Evolutionary conservation across 2,329 filamentous ascomycete genomes (phyloP).

Genomic region (Chrysoporthe puriensis): DNA sequence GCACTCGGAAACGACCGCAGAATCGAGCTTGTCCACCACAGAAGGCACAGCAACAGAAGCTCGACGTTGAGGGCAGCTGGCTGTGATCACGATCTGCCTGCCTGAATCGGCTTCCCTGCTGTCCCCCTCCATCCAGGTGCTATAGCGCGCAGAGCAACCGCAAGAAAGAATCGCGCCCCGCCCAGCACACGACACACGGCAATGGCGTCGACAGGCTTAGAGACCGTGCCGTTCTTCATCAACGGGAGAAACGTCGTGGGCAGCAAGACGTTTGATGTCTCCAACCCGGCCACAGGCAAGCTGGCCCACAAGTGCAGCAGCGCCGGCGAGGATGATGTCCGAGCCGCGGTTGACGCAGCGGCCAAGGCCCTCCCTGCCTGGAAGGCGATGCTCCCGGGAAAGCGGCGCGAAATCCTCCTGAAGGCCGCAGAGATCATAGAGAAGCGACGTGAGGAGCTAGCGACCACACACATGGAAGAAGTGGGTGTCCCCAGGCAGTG

Average conservation of each 20-base stretch:
- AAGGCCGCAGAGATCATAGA: conserved; percentile 69
- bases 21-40: neutral
- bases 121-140: no score
- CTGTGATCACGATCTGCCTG: neutral
- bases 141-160: neutral
- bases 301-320: conserved; percentile 35
- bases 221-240: conserved; percentile 39
- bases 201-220: conserved; percentile 15
- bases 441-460: conserved; percentile 62
- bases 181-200: neutral
- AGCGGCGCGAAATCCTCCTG: conserved; percentile 71
- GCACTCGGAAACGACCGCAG: neutral
- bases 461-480: conserved; percentile 59
- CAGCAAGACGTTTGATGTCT: conserved; percentile 34
- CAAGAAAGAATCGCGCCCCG: neutral
- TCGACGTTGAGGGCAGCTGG: neutral
- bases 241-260: conserved; percentile 37
- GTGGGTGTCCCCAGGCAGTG: conserved; percentile 46
- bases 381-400: conserved; percentile 62
- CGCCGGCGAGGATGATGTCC: conserved; percentile 36
- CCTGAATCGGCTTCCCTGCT: neutral
- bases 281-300: conserved; percentile 37
- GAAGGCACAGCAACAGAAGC: neutral
- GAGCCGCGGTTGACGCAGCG: conserved; percentile 49
- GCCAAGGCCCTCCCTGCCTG: conserved; percentile 71